phyloP scores from a whole-genome alignment of 2,329 filamentous ascomycete genomes.

The Aspergillus pseudonomiae region DNA sequence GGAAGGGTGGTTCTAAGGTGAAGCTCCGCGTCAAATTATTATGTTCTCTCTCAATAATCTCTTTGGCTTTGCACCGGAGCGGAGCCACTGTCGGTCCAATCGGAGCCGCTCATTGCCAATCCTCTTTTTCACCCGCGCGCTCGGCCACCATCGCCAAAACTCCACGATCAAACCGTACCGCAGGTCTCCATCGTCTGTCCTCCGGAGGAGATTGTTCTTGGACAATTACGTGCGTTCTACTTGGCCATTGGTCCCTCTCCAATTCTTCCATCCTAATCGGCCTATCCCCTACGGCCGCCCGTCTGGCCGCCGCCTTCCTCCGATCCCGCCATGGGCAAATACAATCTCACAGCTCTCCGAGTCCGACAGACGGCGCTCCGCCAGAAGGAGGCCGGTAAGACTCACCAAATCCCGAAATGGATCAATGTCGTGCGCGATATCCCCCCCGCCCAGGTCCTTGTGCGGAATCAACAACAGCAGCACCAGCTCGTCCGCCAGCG shows the following conservation, averaged over 20 bases:
- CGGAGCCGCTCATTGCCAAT: slow-evolving; percentile 38
- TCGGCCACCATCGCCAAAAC: slow-evolving; percentile 3
- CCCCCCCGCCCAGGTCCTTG: slow-evolving; percentile 62
- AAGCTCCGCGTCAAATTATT: slow-evolving; percentile 22
- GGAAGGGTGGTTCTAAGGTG: background rate
- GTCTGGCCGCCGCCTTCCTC: slow-evolving; percentile 6
- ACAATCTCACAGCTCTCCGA: slow-evolving; percentile 50
- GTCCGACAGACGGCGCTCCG: slow-evolving; percentile 48
- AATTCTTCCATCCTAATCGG: background rate
- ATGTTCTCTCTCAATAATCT: slow-evolving; percentile 15
- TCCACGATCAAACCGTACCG: background rate
- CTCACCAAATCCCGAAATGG: slow-evolving; percentile 52
- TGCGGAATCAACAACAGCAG: slow-evolving; percentile 58
- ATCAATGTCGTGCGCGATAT: slow-evolving; percentile 59
- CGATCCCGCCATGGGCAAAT: slow-evolving; percentile 45
- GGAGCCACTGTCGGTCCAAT: slow-evolving; percentile 41
- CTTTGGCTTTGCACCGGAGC: slow-evolving; percentile 24
- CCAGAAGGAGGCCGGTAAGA: slow-evolving; percentile 41
- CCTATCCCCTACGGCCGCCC: background rate
- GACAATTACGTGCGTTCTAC: background rate
- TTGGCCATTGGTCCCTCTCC: background rate
- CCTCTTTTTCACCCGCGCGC: slow-evolving; percentile 40
- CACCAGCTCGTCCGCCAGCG: slow-evolving; percentile 47
- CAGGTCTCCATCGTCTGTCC: background rate
- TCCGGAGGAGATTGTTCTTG: background rate